Evolutionary conservation across 2,329 filamentous ascomycete species (phyloP).

Genomic region (Didymella keratinophila): DNA sequence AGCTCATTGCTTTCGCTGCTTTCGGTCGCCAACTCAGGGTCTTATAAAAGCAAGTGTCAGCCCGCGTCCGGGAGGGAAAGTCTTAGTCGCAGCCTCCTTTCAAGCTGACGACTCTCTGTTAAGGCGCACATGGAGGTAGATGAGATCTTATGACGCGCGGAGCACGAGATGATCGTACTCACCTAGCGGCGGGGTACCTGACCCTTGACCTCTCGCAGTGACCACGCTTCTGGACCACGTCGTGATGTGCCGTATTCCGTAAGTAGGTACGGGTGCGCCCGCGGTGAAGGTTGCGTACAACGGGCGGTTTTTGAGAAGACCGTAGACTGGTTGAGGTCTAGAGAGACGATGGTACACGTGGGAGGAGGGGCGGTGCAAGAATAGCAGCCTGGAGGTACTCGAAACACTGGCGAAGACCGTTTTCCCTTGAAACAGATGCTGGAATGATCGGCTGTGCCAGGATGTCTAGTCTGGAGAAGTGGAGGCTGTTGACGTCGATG

Average conservation of each 20-base stretch:
- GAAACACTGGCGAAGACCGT: conserved; percentile 29
- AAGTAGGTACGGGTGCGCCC: conserved; percentile 9
- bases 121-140: conserved; percentile 30
- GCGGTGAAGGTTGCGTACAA: background rate
- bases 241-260: conserved; percentile 23
- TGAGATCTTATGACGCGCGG: conserved; percentile 35
- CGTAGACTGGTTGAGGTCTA: background rate
- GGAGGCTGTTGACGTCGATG: conserved; percentile 25
- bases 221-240: conserved; percentile 26
- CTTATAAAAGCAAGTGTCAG: conserved; percentile 37
- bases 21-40: conserved; percentile 22
- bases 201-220: conserved; percentile 30
- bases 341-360: conserved; percentile 15
- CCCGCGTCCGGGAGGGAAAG: conserved; percentile 32
- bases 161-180: conserved; percentile 32
- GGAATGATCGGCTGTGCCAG: conserved; percentile 24
- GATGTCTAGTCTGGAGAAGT: conserved; percentile 24
- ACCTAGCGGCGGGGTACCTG: conserved; percentile 39
- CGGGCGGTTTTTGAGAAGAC: background rate
- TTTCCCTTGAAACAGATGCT: conserved; percentile 35
- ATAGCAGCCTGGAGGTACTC: conserved; percentile 19
- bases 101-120: conserved; percentile 24
- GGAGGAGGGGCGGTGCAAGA: conserved; percentile 24
- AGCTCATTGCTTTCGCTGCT: conserved; percentile 44
- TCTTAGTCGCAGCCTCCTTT: conserved; percentile 24